phyloP scores from a whole-genome alignment of 108 stramenopile genomes.

The Chaetoceros tenuissimus region DNA sequence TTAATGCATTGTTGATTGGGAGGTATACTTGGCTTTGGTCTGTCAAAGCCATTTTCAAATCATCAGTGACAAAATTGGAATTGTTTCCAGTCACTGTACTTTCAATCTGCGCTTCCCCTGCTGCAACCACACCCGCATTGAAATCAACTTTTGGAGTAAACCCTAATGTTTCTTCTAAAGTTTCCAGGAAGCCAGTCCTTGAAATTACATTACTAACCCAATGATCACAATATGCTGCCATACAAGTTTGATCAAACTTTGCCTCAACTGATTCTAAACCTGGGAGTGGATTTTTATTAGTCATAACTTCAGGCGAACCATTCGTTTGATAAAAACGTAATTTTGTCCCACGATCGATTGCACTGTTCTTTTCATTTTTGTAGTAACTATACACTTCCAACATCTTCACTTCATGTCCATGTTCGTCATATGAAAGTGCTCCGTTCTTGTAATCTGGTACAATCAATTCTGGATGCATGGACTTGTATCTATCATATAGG shows the following conservation, averaged over 20 bases:
- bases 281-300: conserved; percentile 32
- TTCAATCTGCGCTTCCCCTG: conserved; percentile 87
- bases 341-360: conserved; percentile 59
- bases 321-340: conserved; percentile 65
- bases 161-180: conserved; percentile 65
- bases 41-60: conserved; percentile 37
- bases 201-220: conserved; percentile 59
- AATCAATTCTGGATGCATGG: conserved; percentile 54
- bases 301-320: neutral
- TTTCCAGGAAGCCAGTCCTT: conserved; percentile 71
- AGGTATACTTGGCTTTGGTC: conserved; percentile 86
- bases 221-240: conserved; percentile 78
- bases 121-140: conserved; percentile 88
- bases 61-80: conserved; percentile 24
- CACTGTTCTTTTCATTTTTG: conserved; percentile 18
- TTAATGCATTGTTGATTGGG: conserved; percentile 86
- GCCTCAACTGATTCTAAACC: conserved; percentile 54
- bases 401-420: conserved; percentile 23
- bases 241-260: conserved; percentile 38
- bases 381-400: conserved; percentile 85
- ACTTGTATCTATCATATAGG: conserved; percentile 36
- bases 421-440: conserved; percentile 7
- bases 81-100: conserved; percentile 80
- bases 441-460: conserved; percentile 25
- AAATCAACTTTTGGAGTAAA: conserved; percentile 85